Evolutionary conservation across 2,329 filamentous ascomycete species (phyloP).

Genomic region (Metarhizium brunneum): DNA sequence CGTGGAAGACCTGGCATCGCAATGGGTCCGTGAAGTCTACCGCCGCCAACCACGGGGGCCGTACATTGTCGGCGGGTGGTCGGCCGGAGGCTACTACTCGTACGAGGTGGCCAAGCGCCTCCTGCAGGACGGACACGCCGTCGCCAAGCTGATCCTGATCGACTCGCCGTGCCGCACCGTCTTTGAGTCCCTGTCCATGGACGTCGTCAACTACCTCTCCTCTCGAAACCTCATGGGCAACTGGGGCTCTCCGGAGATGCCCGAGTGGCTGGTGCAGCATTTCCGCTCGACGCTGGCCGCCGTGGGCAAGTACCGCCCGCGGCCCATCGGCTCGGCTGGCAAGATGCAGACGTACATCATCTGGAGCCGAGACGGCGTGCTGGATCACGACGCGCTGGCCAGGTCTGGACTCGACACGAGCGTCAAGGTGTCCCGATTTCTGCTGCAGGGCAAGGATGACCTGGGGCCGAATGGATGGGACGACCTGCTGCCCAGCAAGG

Average conservation of each 20-base stretch:
- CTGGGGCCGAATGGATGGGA: not conserved
- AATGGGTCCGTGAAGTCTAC: constrained; percentile 48
- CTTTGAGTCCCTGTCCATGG: constrained; percentile 52
- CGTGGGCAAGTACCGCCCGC: not conserved
- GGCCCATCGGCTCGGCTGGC: not conserved
- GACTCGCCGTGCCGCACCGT: constrained; percentile 56
- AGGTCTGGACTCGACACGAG: not conserved
- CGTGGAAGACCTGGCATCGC: not conserved
- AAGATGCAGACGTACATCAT: not conserved
- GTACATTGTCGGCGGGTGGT: constrained; percentile 62
- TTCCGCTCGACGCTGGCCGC: not conserved
- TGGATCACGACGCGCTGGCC: not conserved
- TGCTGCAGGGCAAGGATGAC: not conserved
- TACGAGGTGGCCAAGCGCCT: constrained; percentile 56
- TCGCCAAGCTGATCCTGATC: constrained; percentile 53
- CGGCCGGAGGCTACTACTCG: constrained; percentile 60
- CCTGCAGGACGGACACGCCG: constrained; percentile 42
- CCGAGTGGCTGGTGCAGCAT: not conserved
- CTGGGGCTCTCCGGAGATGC: not conserved
- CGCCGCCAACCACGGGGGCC: constrained; percentile 58
- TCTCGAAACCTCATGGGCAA: not conserved
- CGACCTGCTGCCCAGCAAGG: not conserved
- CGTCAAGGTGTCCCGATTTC: not conserved
- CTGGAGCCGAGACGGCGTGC: not conserved
- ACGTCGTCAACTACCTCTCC: not conserved